phyloP scores from a whole-genome alignment of 1,139 yeast species.

The Pichia kudriavzevii region DNA sequence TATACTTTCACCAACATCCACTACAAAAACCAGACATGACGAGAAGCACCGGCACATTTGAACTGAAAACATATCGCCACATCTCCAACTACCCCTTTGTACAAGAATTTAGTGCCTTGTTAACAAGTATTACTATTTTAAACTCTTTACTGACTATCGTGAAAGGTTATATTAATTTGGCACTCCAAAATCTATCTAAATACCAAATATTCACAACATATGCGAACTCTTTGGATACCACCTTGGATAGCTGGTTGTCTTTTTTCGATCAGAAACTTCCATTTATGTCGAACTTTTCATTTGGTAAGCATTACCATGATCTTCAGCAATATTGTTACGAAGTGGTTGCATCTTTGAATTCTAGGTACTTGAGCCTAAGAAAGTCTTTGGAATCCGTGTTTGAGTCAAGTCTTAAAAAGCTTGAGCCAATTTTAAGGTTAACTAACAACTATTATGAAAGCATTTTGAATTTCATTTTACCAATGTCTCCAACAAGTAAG shows the following conservation, averaged over 20 bases:
- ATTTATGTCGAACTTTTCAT: conserved; percentile 14
- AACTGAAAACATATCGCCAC: conserved; percentile 16
- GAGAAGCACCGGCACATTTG: too few species aligned
- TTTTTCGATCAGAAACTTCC: conserved; percentile 20
- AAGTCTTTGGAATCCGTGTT: conserved; percentile 7
- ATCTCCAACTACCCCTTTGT: conserved; percentile 17
- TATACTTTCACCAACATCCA: too few species aligned
- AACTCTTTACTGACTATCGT: conserved; percentile 10
- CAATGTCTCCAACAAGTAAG: conserved; percentile 11
- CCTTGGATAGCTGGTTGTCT: conserved; percentile 12
- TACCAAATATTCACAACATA: conserved; percentile 14
- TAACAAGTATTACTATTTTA: conserved; percentile 8
- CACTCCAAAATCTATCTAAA: conserved; percentile 10
- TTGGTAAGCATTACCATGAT: conserved; percentile 8
- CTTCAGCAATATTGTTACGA: conserved; percentile 7
- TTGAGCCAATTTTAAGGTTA: conserved; percentile 19
- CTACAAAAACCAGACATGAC: too few species aligned
- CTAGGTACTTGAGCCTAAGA: conserved; percentile 6
- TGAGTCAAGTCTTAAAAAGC: conserved; percentile 6
- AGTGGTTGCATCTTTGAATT: conserved; percentile 4
- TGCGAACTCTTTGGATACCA: conserved; percentile 17
- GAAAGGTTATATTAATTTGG: conserved; percentile 5
- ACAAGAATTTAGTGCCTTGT: conserved; percentile 13
- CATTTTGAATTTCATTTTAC: conserved; percentile 17
- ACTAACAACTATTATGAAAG: conserved; percentile 21